phyloP scores from a whole-genome alignment of 2,329 filamentous ascomycete genomes.

The Aureobasidium lini region DNA sequence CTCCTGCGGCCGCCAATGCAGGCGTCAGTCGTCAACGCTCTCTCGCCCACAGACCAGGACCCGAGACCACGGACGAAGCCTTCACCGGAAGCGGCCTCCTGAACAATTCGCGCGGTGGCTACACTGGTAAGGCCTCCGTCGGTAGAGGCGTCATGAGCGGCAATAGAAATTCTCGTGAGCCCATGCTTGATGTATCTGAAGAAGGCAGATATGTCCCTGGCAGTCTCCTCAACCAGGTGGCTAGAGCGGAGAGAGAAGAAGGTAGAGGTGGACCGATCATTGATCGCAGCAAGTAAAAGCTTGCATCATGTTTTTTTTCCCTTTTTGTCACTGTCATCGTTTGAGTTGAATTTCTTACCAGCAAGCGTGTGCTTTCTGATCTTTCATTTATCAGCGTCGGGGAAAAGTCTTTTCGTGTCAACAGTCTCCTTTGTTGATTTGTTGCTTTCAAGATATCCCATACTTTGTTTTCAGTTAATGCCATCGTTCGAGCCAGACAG shows the following conservation, averaged over 20 bases:
- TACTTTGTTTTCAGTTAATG: not conserved
- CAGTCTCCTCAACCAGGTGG: slow-evolving; percentile 41
- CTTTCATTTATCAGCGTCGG: not conserved
- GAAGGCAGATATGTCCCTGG: slow-evolving; percentile 37
- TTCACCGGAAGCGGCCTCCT: slow-evolving; percentile 38
- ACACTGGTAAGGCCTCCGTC: slow-evolving; percentile 30
- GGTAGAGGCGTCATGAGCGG: slow-evolving; percentile 40
- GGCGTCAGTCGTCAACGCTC: not conserved
- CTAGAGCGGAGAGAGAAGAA: slow-evolving; percentile 26
- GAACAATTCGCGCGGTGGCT: slow-evolving; percentile 30
- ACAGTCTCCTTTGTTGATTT: not conserved
- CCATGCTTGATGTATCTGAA: slow-evolving; percentile 38
- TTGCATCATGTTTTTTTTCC: not conserved
- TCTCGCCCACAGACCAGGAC: not conserved
- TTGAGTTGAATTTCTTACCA: not conserved
- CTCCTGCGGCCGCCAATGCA: not conserved
- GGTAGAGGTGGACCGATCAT: slow-evolving; percentile 4
- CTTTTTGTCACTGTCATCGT: not conserved
- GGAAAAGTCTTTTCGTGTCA: not conserved
- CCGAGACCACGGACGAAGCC: slow-evolving; percentile 20
- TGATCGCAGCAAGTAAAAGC: not conserved
- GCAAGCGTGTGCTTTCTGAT: not conserved
- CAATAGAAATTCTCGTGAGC: slow-evolving; percentile 33
- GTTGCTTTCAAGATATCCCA: not conserved
- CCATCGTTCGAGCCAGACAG: not conserved